These are phyloP conservation scores for Micromonas pusilla DNA, from an alignment of 139 green algal species.

Conservation along the genomic window DNA sequence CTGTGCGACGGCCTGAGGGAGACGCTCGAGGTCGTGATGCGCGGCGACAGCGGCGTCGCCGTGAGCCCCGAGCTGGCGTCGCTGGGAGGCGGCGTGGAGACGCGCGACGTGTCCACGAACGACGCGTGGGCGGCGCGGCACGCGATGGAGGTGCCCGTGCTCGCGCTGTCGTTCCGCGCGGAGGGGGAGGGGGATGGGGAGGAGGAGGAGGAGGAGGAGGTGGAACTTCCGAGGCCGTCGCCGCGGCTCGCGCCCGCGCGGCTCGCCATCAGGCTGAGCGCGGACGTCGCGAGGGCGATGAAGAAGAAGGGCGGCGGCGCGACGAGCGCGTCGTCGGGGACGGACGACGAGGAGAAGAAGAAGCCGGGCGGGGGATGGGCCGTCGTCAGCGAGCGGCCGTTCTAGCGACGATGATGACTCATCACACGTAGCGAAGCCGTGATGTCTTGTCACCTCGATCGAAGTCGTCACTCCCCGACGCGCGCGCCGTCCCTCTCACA, in stretches of 20 bases:
- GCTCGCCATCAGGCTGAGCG: background rate
- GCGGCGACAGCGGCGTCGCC: background rate
- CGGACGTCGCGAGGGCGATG: background rate
- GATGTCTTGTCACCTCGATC: too few species aligned
- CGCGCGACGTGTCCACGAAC: constrained; percentile 15
- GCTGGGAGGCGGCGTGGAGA: constrained; percentile 5
- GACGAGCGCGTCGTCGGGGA: background rate
- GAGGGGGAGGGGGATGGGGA: background rate
- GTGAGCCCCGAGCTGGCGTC: background rate
- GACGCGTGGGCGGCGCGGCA: background rate
- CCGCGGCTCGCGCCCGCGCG: background rate
- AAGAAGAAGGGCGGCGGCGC: background rate
- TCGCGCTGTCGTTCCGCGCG: background rate
- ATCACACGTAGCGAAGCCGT: too few species aligned
- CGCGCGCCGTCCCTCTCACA: background rate
- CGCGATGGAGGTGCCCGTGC: background rate
- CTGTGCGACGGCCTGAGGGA: constrained; percentile 42
- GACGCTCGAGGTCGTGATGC: constrained; percentile 31
- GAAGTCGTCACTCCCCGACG: background rate
- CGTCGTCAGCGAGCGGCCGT: background rate
- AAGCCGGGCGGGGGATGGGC: background rate
- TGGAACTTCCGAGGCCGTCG: background rate
- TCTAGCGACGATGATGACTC: too few species aligned
- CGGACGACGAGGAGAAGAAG: background rate
- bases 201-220: background rate